phyloP scores from a whole-genome alignment of 2,329 filamentous ascomycete species.

The Talaromyces rugulosus region DNA sequence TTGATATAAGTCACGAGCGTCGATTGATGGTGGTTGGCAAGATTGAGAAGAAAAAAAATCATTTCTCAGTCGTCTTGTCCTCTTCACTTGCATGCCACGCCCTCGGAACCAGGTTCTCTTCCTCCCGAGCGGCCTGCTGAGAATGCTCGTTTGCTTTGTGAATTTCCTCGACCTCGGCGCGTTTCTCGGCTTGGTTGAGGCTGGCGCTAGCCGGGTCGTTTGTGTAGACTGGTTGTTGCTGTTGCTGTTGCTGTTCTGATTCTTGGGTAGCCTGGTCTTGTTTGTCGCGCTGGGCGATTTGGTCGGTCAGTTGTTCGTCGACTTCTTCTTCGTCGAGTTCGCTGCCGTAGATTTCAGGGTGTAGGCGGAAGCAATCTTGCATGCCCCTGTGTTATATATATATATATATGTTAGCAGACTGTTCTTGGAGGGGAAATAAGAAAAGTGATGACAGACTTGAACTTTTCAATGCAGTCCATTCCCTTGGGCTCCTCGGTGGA shows the following conservation, averaged over 20 bases:
- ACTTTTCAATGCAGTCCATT: slow-evolving; percentile 95
- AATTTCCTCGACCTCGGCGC: slow-evolving; percentile 20
- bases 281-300: slow-evolving; percentile 19
- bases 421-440: not conserved
- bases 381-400: slow-evolving; percentile 63
- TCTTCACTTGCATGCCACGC: slow-evolving; percentile 34
- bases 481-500: slow-evolving; percentile 93
- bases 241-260: not conserved
- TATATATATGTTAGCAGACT: slow-evolving; percentile 25
- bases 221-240: slow-evolving; percentile 12
- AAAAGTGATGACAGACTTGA: slow-evolving; percentile 64
- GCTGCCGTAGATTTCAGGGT: slow-evolving; percentile 88
- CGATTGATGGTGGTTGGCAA: not conserved
- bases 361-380: slow-evolving; percentile 92
- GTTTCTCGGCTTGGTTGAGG: slow-evolving; percentile 24
- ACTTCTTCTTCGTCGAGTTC: slow-evolving; percentile 75
- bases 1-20: not conserved
- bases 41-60: not conserved
- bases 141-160: slow-evolving; percentile 5
- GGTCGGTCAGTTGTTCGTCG: slow-evolving; percentile 31
- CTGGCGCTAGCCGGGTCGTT: slow-evolving; percentile 19
- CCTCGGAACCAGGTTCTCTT: slow-evolving; percentile 48
- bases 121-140: slow-evolving; percentile 25
- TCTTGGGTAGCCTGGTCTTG: slow-evolving; percentile 11
- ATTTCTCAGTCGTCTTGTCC: slow-evolving; percentile 10